These are phyloP conservation scores for Avena eriantha DNA, from an alignment of 176 grass and related monocot genomes.

Conservation along the genomic window DNA sequence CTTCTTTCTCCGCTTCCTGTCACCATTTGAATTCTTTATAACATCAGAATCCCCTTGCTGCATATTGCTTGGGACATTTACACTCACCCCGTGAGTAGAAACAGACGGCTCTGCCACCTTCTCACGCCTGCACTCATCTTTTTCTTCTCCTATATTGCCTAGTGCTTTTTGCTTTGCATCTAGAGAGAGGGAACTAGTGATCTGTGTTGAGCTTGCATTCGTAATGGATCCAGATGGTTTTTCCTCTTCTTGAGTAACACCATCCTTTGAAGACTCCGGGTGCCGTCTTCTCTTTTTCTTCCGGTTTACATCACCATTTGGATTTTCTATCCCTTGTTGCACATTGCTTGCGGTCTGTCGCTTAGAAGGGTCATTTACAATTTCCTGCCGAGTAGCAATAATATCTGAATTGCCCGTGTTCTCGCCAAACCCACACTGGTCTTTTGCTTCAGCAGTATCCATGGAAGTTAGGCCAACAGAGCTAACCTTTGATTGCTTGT, in stretches of 20 bases:
- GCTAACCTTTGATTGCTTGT: constrained; percentile 48
- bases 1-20: constrained; percentile 67
- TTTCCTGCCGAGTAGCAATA: constrained; percentile 34
- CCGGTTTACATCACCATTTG: constrained; percentile 54
- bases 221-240: constrained; percentile 41
- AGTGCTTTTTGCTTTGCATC: constrained; percentile 37
- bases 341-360: constrained; percentile 45
- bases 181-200: constrained; percentile 32
- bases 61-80: constrained; percentile 46
- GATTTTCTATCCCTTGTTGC: constrained; percentile 43
- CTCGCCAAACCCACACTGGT: constrained; percentile 29
- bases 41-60: constrained; percentile 42
- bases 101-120: constrained; percentile 28
- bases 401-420: constrained; percentile 39
- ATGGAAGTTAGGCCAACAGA: constrained; percentile 44
- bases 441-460: constrained; percentile 44
- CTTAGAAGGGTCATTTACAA: constrained; percentile 41
- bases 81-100: constrained; percentile 45
- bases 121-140: constrained; percentile 25
- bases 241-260: constrained; percentile 40
- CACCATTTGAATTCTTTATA: constrained; percentile 46
- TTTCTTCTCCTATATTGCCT: constrained; percentile 43
- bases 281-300: constrained; percentile 57
- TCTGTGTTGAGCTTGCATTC: constrained; percentile 32
- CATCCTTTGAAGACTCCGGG: constrained; percentile 46